These are phyloP conservation scores for Streptanthus diversifolius DNA, from an alignment of 345 rosid genomes.

Conservation along the genomic window DNA sequence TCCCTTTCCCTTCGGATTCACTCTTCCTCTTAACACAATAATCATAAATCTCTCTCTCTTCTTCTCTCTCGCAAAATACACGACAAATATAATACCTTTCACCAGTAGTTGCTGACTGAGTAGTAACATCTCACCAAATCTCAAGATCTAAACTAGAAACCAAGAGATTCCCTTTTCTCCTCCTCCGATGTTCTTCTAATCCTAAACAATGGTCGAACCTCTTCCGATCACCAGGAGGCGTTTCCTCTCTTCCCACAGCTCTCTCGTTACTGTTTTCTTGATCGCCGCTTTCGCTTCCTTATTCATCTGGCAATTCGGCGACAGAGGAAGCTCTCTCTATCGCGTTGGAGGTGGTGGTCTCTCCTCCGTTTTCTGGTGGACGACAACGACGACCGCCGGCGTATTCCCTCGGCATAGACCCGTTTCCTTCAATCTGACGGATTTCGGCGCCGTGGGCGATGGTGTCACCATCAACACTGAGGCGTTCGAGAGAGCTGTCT, in stretches of 20 bases:
- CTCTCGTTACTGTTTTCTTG: conserved; percentile 73
- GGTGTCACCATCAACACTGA: conserved; percentile 75
- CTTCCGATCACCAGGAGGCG: conserved; percentile 44
- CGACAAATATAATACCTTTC: neutral
- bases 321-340: conserved; percentile 21
- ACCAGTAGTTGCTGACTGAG: neutral
- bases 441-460: conserved; percentile 91
- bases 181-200: conserved; percentile 1
- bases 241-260: conserved; percentile 67
- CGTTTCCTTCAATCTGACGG: conserved; percentile 65
- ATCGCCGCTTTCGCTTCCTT: conserved; percentile 72
- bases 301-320: conserved; percentile 71
- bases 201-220: conserved; percentile 51
- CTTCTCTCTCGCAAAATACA: neutral
- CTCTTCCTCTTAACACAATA: neutral
- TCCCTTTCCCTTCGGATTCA: conserved; percentile 12
- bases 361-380: conserved; percentile 41
- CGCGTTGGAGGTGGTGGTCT: conserved; percentile 23
- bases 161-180: neutral
- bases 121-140: conserved; percentile 22
- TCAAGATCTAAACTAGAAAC: neutral
- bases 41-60: neutral
- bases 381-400: conserved; percentile 6
- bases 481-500: conserved; percentile 80
- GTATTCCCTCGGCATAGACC: conserved; percentile 49